Evolutionary conservation across 306 rosid genomes (phyloP).

Genomic region (Rubus parviflorus): DNA sequence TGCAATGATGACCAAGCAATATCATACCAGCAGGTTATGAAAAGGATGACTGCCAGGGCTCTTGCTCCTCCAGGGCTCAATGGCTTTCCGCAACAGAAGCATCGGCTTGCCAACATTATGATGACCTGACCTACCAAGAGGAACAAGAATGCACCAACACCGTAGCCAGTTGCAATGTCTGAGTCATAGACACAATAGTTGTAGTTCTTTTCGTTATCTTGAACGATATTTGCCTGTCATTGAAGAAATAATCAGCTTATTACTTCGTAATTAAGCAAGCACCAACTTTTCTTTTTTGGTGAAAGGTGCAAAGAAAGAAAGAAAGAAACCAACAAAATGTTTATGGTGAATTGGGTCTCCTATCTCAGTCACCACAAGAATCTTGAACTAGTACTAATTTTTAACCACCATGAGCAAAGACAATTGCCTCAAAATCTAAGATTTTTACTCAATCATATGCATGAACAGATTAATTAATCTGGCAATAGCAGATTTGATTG

Average conservation of each 20-base stretch:
- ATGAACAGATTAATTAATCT: not conserved
- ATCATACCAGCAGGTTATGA: slow-evolving; percentile 89
- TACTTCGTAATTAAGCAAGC: not conserved
- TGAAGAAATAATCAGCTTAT: not conserved
- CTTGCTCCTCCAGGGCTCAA: slow-evolving; percentile 88
- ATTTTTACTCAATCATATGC: not conserved
- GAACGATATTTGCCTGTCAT: slow-evolving; percentile 59
- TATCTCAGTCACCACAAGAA: not conserved
- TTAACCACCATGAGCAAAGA: not conserved
- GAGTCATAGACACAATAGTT: slow-evolving; percentile 76
- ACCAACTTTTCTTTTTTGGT: not conserved
- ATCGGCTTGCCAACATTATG: slow-evolving; percentile 88
- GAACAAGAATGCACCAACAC: slow-evolving; percentile 93
- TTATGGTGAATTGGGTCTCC: not conserved
- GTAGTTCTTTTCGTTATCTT: slow-evolving; percentile 43
- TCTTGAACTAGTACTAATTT: not conserved
- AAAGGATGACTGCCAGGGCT: slow-evolving; percentile 79
- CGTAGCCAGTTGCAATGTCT: slow-evolving; percentile 80
- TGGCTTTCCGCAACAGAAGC: slow-evolving; percentile 95
- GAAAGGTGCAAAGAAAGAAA: not conserved
- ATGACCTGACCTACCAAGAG: slow-evolving; percentile 69
- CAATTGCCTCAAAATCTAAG: not conserved
- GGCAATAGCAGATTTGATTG: no score
- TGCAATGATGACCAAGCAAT: not conserved
- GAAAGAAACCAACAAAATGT: not conserved